Evolutionary conservation across 2,329 filamentous ascomycete species (phyloP).

Genomic region (Achaetomium macrosporum): DNA sequence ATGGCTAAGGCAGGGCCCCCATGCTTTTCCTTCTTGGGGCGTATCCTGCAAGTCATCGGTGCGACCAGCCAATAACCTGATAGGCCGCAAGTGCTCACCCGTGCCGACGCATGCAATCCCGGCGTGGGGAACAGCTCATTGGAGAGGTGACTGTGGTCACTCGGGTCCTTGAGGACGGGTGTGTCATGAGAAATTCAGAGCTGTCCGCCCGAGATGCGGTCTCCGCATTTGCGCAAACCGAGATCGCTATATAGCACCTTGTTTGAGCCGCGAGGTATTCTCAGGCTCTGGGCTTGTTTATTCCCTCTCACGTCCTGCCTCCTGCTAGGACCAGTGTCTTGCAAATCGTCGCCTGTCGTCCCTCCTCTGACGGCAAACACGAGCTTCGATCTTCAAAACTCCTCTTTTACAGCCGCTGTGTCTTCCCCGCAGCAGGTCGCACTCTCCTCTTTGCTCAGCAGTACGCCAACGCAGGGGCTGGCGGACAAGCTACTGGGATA

Average conservation of each 20-base stretch:
- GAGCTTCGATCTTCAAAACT: no score
- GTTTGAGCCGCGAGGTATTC: neutral
- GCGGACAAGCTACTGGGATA: no score
- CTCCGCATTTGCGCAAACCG: constrained; percentile 26
- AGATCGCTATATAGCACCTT: constrained; percentile 11
- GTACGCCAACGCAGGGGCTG: no score
- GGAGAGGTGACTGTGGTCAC: constrained; percentile 19
- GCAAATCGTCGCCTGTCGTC: neutral
- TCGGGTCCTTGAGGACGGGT: constrained; percentile 14
- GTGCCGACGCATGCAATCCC: constrained; percentile 11
- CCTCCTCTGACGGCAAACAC: no score
- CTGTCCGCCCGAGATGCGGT: constrained; percentile 2
- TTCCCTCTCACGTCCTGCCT: neutral
- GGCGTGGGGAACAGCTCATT: constrained; percentile 16
- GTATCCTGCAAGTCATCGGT: constrained; percentile 22
- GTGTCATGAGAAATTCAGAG: constrained; percentile 11
- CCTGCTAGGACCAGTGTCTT: neutral
- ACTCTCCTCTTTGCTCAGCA: no score
- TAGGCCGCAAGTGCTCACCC: constrained; percentile 14
- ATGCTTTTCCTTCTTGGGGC: constrained; percentile 13
- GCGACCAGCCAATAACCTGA: constrained; percentile 17
- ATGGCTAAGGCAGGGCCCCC: constrained; percentile 7
- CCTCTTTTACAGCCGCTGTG: no score
- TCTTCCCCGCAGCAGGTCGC: no score
- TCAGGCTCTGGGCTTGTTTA: no score